Evolutionary conservation across 129 eudicot species (phyloP).

Genomic region (Silybum marianum): DNA sequence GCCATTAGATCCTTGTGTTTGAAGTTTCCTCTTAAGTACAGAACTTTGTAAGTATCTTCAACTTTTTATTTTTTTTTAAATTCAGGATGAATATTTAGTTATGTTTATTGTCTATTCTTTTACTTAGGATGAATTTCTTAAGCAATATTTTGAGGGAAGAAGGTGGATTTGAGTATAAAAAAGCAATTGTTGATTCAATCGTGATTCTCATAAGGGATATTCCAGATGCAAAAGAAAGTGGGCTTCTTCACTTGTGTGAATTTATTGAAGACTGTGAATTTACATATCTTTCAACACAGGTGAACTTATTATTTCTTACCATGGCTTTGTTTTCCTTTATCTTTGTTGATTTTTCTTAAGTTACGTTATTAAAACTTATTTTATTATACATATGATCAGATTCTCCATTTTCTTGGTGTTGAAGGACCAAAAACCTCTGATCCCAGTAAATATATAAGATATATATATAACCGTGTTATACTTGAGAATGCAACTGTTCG

Average conservation of each 20-base stretch:
- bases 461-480: constrained; percentile 89
- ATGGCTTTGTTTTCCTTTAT: neutral
- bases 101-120: constrained; percentile 7
- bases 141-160: constrained; percentile 95
- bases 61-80: neutral
- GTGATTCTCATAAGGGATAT: constrained; percentile 90
- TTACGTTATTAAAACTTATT: constrained; percentile 9
- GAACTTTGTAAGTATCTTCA: constrained; percentile 72
- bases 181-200: constrained; percentile 91
- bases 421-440: constrained; percentile 98
- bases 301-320: constrained; percentile 19
- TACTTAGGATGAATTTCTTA: constrained; percentile 78
- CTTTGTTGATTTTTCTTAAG: constrained; percentile 14
- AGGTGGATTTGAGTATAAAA: constrained; percentile 95
- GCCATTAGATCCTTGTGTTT: constrained; percentile 93
- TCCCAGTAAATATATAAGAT: constrained; percentile 92
- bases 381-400: constrained; percentile 38
- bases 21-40: constrained; percentile 92
- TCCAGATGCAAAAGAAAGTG: constrained; percentile 96
- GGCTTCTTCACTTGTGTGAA: constrained; percentile 93
- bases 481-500: constrained; percentile 98
- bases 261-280: constrained; percentile 96
- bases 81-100: constrained; percentile 15
- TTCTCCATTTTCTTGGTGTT: constrained; percentile 90
- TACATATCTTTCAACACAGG: constrained; percentile 95